A percentile compares a stretch with the other conserved stretches of the same genome.
Evolutionary conservation across 306 rosid species (phyloP).

Genomic region (peach (Prunus persica)): DNA sequence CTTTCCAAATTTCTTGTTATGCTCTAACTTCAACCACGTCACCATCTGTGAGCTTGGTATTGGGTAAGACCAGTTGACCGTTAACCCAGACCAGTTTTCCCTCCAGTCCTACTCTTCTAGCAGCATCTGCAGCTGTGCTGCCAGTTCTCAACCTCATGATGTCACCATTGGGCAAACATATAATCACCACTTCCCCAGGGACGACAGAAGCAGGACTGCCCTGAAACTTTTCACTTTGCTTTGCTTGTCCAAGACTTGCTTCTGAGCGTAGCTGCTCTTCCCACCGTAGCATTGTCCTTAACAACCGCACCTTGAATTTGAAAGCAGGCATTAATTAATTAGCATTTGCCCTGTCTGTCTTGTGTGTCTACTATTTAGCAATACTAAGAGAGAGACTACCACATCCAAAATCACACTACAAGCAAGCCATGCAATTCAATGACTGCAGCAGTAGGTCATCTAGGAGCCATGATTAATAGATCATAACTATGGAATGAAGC

Average conservation of each 20-base stretch:
- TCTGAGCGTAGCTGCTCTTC: conserved; percentile 83
- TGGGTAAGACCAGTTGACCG: conserved; percentile 73
- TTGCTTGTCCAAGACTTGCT: conserved; percentile 50
- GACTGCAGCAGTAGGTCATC: not conserved
- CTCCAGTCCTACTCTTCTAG: conserved; percentile 79
- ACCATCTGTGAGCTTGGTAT: conserved; percentile 84
- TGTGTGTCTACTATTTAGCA: no score
- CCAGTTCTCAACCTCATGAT: conserved; percentile 79
- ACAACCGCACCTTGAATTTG: conserved; percentile 56
- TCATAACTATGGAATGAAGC: not conserved
- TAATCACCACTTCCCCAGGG: conserved; percentile 81
- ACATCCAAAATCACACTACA: not conserved
- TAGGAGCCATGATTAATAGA: not conserved
- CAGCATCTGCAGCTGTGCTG: conserved; percentile 97
- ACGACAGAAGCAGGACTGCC: conserved; percentile 31
- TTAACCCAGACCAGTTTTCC: conserved; percentile 83
- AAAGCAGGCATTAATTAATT: conserved; percentile 11
- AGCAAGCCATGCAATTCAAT: not conserved
- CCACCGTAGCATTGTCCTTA: conserved; percentile 91
- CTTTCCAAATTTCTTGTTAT: conserved; percentile 39
- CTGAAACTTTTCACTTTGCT: conserved; percentile 22
- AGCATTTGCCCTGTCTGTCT: not conserved
- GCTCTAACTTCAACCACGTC: conserved; percentile 88
- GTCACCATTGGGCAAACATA: conserved; percentile 86
- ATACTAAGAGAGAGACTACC: not conserved